A percentile compares a stretch with the other conserved stretches of the same genome.
Evolutionary conservation across 139 green algal species (phyloP).

Genomic region (Tetraselmis striata): DNA sequence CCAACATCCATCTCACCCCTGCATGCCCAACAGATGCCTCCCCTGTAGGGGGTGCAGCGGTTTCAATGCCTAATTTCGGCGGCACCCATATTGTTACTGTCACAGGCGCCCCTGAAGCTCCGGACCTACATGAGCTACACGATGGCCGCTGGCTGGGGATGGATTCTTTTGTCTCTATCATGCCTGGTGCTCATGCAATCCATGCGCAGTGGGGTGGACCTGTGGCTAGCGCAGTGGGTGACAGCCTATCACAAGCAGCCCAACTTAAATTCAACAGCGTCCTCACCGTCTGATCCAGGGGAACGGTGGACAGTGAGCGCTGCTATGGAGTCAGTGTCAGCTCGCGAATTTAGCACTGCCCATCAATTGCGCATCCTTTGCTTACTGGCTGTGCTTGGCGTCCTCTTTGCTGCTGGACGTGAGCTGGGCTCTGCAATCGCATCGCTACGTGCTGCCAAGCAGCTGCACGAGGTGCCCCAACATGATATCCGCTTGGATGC

Average conservation of each 20-base stretch:
- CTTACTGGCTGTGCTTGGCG: neutral
- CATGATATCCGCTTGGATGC: too few species aligned
- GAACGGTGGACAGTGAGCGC: too few species aligned
- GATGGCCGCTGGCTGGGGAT: neutral
- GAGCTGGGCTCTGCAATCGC: neutral
- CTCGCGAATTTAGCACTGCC: too few species aligned
- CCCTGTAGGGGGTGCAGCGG: too few species aligned
- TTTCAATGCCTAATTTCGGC: neutral
- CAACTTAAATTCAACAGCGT: too few species aligned
- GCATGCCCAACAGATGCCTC: neutral
- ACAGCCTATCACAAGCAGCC: neutral
- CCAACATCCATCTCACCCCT: neutral
- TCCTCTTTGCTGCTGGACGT: neutral
- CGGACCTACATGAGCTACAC: neutral
- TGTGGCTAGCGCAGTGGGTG: neutral
- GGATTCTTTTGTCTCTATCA: neutral
- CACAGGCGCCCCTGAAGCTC: neutral
- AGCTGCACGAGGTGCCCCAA: neutral
- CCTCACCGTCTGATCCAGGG: too few species aligned
- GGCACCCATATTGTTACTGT: neutral
- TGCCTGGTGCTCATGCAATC: neutral
- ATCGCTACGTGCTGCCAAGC: neutral
- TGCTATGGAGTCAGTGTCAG: too few species aligned
- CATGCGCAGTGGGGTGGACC: neutral
- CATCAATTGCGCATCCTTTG: neutral